Base-by-base conservation (phyloP, 768 basidiomycete species). In the Phanerochaete sordida region DNA sequence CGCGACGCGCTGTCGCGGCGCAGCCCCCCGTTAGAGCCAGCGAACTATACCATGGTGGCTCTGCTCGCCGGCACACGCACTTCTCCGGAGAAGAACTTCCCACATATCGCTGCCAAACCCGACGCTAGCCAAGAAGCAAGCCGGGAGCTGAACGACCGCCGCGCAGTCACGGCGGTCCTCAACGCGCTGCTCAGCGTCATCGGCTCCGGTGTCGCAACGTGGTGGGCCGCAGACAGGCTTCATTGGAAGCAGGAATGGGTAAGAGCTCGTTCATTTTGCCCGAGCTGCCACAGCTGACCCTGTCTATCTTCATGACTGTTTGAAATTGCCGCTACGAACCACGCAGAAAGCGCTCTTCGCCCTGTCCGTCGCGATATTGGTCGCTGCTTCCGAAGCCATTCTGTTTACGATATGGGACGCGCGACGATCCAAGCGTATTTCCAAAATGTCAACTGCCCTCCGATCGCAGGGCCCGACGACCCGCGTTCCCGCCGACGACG, bases 191-290 rank as follows among this genome's bases (percentile, higher is more conserved):
- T 93, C 52, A 92, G 89, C 66, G 76, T 93, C 44, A 71, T 76
- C 35, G 85, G 85, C 6, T 82, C 86, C 0, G 90, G 86, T 2
- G 77, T 82, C 51, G 88, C 87, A 4, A 78, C 82, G 19, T 92
- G 85, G 85, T 90, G 85, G 83, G 90, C 84, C 24, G 83, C 88
- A 43, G 82, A 82, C 50, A 76, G 75, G 64, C 77, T 83, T 7
- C 79, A 82, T 1, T 86, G 88, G 87, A 81, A 72, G 58, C 75
- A 85, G 60, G 91, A 93, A 79, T 91, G 87, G 87, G 91, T 91
- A 68, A 57, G 89, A 74, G 4, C 24, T 35, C 24, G 35, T 28
- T 43, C 13, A 26, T 57, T 48, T 57, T 43, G 4, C 39, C 39
- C 19, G 19, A 43, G 19, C 4, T 43, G 39, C 19, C 19, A 47